Base-by-base conservation (phyloP, 1,139 yeast species). In the Yamadazyma trypodendri region DNA sequence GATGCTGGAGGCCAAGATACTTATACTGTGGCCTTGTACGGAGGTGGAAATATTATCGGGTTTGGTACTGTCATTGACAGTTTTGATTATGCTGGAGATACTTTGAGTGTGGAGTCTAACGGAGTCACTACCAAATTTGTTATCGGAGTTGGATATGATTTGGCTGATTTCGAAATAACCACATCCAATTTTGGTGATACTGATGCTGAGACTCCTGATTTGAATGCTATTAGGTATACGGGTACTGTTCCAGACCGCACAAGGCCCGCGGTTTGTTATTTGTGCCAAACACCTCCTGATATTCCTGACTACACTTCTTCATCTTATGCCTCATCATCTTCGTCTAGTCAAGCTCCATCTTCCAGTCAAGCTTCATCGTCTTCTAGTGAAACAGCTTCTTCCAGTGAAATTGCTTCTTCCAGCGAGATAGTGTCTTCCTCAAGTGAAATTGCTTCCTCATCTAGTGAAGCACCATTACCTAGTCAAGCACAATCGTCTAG, bases 41-140 rank as follows among this genome's bases (percentile, higher is more conserved):
- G 63, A 24, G 43, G 43, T 34, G 55, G 58, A 4, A 59, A 55
- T 32, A 32, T 40, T 11, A 46, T 57, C 32, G 54, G 56, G 23
- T 35, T 56, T 18, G 39, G 37, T 36, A 23, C 42, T 8, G 37
- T 52, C 3, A 39, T 54, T 47, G 24, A 22, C 15, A 15, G 23
- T 15, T 28, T 12, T 11, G 14, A n/a, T 20, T 34, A 34, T 18
- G 11, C 13, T 16, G 40, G 32, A 8, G 24, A 33, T 16, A 24
- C 32, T 8, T 33, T 33, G 44, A 25, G 33, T 3, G 20, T 31
- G 10, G 32, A 34, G 7, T 3, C 23, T 14, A 44, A 40, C 16
- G 16, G 13, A 7, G n/a, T 39, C 14, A 27, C 43, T 2, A 53
- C 48, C 15, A 36, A 38, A 1, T 52, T 52, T 43, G 41, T 39